A percentile compares a stretch with the other conserved stretches of the same genome.
These are phyloP conservation scores for Leccinellum rugosiceps DNA, from an alignment of 768 basidiomycete species.

Conservation along the genomic window DNA sequence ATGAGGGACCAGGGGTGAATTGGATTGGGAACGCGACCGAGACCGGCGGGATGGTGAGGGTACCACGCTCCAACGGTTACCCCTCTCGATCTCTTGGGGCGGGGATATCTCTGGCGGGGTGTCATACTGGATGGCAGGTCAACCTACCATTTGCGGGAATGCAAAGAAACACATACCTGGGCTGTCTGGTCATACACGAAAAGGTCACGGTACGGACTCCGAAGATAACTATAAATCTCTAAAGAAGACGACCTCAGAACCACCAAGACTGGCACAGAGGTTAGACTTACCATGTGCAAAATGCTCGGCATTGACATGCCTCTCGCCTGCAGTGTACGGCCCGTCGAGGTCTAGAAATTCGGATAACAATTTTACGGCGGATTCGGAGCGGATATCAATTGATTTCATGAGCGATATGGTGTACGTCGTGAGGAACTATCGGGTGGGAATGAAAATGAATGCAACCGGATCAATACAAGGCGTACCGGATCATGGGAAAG, in stretches of 20 bases:
- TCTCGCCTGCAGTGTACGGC: slow-evolving; percentile 51
- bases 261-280: not conserved
- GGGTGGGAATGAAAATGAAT: slow-evolving; percentile 15
- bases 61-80: slow-evolving; percentile 27
- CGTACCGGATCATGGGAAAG: not conserved
- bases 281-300: slow-evolving; percentile 81
- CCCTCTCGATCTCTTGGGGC: slow-evolving; percentile 25
- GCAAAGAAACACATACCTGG: slow-evolving; percentile 53
- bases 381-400: slow-evolving; percentile 88
- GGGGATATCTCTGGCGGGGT: slow-evolving; percentile 41
- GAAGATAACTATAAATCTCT: slow-evolving; percentile 89
- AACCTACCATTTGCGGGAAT: slow-evolving; percentile 5
- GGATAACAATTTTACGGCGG: slow-evolving; percentile 76
- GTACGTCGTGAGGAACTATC: slow-evolving; percentile 84
- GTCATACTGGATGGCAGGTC: slow-evolving; percentile 51
- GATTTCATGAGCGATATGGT: slow-evolving; percentile 88
- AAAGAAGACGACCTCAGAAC: slow-evolving; percentile 1
- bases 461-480: slow-evolving; percentile 6
- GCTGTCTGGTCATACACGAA: slow-evolving; percentile 76
- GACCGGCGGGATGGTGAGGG: slow-evolving; percentile 22
- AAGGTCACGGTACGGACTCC: slow-evolving; percentile 86
- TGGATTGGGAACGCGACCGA: slow-evolving; percentile 27
- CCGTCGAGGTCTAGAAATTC: slow-evolving; percentile 85
- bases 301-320: slow-evolving; percentile 79
- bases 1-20: slow-evolving; percentile 7